Percentiles rank a stretch among this genome's conserved stretches.
Evolutionary conservation across 352 stramenopile genomes (phyloP).

Genomic region (Phytopythium delawarense): DNA sequence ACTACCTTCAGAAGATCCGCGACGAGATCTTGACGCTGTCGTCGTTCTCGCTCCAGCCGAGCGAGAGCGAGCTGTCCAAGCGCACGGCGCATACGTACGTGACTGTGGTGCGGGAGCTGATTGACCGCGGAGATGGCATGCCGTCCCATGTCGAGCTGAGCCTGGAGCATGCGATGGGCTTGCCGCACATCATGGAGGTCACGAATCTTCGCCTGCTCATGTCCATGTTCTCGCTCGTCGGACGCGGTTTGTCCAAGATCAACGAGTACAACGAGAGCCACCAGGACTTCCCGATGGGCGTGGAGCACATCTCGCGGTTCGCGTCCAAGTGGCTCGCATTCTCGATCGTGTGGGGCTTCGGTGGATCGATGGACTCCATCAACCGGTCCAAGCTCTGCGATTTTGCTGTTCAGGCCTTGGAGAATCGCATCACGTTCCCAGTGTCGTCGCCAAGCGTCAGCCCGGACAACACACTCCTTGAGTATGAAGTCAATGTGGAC

Average conservation of each 20-base stretch:
- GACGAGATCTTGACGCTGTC: constrained; percentile 57
- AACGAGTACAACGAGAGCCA: constrained; percentile 99
- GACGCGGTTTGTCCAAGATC: constrained; percentile 91
- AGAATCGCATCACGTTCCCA: constrained; percentile 88
- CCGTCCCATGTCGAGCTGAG: constrained; percentile 89
- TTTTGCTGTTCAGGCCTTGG: constrained; percentile 84
- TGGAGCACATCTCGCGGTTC: constrained; percentile 96
- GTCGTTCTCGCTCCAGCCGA: constrained; percentile 64
- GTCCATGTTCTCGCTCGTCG: constrained; percentile 96
- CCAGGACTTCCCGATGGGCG: constrained; percentile 96
- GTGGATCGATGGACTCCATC: constrained; percentile 92
- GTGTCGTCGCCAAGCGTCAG: constrained; percentile 42
- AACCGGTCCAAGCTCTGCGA: constrained; percentile 92
- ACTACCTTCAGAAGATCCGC: constrained; percentile 73
- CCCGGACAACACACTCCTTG: constrained; percentile 85
- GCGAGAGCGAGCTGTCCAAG: constrained; percentile 56
- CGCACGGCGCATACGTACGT: constrained; percentile 72
- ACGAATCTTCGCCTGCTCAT: constrained; percentile 92
- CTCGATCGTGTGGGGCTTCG: constrained; percentile 98
- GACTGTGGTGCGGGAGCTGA: constrained; percentile 48
- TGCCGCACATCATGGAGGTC: constrained; percentile 96
- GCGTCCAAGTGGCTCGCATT: constrained; percentile 98
- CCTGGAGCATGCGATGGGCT: constrained; percentile 89
- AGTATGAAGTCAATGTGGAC: constrained; percentile 96
- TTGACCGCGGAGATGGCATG: constrained; percentile 43